Percentiles rank a stretch among this genome's conserved stretches.
phyloP scores from a whole-genome alignment of 768 basidiomycete genomes.

The Cubamyces sp. region DNA sequence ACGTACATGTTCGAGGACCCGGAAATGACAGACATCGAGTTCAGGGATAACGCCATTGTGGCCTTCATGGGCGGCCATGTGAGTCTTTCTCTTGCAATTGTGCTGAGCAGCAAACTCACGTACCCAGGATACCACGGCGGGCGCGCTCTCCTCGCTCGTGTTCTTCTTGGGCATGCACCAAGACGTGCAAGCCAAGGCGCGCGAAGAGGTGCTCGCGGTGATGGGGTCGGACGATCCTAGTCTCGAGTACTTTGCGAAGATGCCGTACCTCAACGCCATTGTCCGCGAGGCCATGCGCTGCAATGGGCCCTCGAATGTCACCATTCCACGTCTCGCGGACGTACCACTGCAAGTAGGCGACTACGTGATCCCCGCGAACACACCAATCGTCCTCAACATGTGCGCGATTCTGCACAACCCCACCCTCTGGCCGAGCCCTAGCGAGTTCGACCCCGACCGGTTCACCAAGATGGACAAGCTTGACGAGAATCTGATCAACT shows the following conservation, averaged over 20 bases:
- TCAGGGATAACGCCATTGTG: conserved; percentile 42
- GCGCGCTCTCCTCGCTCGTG: conserved; percentile 41
- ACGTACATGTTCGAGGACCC: conserved; percentile 23
- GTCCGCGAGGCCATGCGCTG: conserved; percentile 45
- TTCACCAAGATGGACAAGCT: conserved; percentile 38
- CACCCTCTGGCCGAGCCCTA: conserved; percentile 49
- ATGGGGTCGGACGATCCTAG: conserved; percentile 38
- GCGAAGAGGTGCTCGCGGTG: conserved; percentile 41
- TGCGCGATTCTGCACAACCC: conserved; percentile 42
- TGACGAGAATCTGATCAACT: conserved; percentile 13
- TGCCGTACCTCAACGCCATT: conserved; percentile 42
- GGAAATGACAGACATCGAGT: conserved; percentile 34
- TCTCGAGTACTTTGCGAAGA: conserved; percentile 32
- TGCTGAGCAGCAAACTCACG: no score
- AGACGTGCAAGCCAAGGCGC: conserved; percentile 40
- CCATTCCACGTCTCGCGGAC: conserved; percentile 32
- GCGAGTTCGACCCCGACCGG: conserved; percentile 56
- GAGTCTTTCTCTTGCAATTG: not conserved
- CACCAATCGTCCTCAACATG: conserved; percentile 40
- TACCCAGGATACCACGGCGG: conserved; percentile 43
- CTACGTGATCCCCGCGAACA: conserved; percentile 37
- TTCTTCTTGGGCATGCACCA: conserved; percentile 44
- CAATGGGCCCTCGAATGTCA: conserved; percentile 35
- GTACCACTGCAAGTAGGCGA: conserved; percentile 38
- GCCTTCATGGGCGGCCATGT: conserved; percentile 48